Percentiles rank a stretch among this genome's conserved stretches.
These are phyloP conservation scores for Gillenia trifoliata DNA, from an alignment of 306 rosid species.

Conservation along the genomic window DNA sequence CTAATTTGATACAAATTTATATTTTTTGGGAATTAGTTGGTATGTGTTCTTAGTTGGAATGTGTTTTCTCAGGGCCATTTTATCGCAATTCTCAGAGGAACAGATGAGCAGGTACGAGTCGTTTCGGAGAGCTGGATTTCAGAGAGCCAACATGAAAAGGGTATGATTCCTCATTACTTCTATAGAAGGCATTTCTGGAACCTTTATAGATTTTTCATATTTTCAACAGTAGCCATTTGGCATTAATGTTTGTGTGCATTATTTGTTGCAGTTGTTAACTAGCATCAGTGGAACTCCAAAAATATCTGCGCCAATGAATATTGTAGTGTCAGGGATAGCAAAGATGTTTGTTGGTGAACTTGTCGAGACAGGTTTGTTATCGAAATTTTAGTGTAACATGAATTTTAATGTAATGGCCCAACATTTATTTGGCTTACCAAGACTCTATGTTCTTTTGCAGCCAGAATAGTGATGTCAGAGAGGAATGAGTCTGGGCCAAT, in stretches of 20 bases:
- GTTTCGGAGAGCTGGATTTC: constrained; percentile 90
- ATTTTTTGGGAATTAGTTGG: no score
- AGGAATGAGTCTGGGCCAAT: constrained; percentile 89
- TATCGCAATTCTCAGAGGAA: constrained; percentile 77
- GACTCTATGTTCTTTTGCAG: constrained; percentile 31
- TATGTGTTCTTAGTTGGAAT: no score
- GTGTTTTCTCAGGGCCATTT: constrained; percentile 80
- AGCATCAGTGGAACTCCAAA: constrained; percentile 87
- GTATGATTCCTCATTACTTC: constrained; percentile 25
- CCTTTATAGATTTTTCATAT: background rate
- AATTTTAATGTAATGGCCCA: background rate
- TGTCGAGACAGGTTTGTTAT: constrained; percentile 71
- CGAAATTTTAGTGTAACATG: background rate
- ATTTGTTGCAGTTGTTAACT: constrained; percentile 53
- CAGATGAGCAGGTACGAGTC: constrained; percentile 98
- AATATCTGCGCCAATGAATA: constrained; percentile 81
- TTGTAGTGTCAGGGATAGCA: constrained; percentile 91
- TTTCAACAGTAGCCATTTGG: background rate
- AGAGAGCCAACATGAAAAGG: constrained; percentile 88
- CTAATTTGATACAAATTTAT: no score
- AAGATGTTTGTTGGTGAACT: constrained; percentile 92
- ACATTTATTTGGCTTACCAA: background rate
- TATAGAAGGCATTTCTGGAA: background rate
- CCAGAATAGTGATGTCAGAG: constrained; percentile 79
- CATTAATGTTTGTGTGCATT: background rate